Base-by-base conservation (phyloP, 2,329 filamentous ascomycete genomes). In the Aspergillus sp. region DNA sequence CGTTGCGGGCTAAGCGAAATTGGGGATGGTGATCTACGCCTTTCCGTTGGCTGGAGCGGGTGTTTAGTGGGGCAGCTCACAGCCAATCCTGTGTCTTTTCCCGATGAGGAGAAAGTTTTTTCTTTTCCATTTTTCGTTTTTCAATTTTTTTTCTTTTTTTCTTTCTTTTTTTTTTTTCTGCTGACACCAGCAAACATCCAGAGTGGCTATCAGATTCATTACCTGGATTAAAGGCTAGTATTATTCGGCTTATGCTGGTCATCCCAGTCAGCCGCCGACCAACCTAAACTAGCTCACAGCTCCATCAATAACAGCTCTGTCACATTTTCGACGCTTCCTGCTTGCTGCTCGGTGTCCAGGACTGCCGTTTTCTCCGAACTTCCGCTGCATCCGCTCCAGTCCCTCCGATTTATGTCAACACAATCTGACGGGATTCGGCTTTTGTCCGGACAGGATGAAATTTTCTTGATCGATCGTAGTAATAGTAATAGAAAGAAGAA, bases 1-100 rank as follows among this genome's bases (percentile, higher is more conserved):
- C 56, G 52, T 54, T 53, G 58, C 62, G 54, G 62, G 23, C 52
- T 63, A 66, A 67, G 62, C 64, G 65, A 70, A 69, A 70, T 70
- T 70, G 57, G 59, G 53, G 51, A 34, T 56, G 60, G 50, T 60
- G 60, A 63, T 62, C 54, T 52, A 47, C 40, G 14, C 49, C 48
- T 47, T 62, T 58, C 58, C 38, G 58, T 70, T 70, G 66, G 65
- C 47, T 53, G 42, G 32, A 47, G 49, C 32, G 14, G 21, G 47
- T 50, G 45, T 45, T 51, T 50, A 32, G 54, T 52, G 59, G 64
- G 59, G 54, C 43, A 9, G 23, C 4, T 42, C 44, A 44, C 43
- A 38, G 16, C 58, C 60, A 66, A 62, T 64, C 55, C 52, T 36
- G 41, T 9, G 25, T 29, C 4, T 11, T 29, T 29, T 29, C 23